phyloP scores from a whole-genome alignment of 331 rosid genomes.

The Cucumis variabilis region DNA sequence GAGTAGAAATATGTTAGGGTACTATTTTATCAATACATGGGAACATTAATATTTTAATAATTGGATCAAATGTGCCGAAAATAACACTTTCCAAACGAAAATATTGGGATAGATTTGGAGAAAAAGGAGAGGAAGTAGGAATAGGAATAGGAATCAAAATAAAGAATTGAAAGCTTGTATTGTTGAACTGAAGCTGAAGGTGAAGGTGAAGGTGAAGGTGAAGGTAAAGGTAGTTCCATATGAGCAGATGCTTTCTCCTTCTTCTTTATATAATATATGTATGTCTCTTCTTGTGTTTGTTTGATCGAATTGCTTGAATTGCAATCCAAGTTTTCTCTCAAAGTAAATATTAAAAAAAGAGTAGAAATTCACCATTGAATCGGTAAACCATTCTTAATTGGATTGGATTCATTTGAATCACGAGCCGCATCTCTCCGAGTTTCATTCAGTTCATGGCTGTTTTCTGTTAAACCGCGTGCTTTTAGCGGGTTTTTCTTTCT shows the following conservation, averaged over 20 bases:
- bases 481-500: slow-evolving; percentile 31
- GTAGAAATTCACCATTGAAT: neutral
- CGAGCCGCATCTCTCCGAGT: neutral
- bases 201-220: no score
- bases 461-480: slow-evolving; percentile 34
- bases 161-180: neutral
- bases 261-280: neutral
- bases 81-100: neutral
- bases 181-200: neutral
- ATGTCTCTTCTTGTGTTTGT: neutral
- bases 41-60: no score
- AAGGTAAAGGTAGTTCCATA: neutral
- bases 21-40: no score
- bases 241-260: neutral
- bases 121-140: neutral
- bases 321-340: slow-evolving; percentile 10
- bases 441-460: neutral
- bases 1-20: no score
- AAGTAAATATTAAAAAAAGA: no score
- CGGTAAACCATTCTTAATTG: neutral
- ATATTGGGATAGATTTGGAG: neutral
- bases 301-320: slow-evolving; percentile 2
- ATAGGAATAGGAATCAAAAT: slow-evolving; percentile 15
- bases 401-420: neutral
- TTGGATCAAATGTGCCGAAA: neutral